Evolutionary conservation across 2,329 filamentous ascomycete genomes (phyloP).

Genomic region (Penicillium palitans): DNA sequence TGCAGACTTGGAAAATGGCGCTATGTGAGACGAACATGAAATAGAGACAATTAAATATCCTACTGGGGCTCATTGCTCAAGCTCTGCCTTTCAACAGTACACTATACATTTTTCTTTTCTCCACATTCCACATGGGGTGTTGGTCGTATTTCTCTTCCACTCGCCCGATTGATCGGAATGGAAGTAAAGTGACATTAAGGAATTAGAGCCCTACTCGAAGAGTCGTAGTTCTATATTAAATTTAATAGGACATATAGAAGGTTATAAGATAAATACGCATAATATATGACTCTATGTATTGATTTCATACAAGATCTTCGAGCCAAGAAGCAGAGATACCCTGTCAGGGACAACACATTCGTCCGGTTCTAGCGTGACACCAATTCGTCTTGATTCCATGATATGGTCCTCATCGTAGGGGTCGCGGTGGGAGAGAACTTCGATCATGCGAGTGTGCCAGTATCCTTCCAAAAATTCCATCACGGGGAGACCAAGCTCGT

Average conservation of each 20-base stretch:
- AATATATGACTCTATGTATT: not conserved
- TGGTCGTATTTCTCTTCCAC: not conserved
- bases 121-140: not conserved
- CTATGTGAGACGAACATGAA: not conserved
- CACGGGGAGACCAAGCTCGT: constrained; percentile 1
- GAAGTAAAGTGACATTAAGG: not conserved
- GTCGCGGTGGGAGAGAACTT: not conserved
- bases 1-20: not conserved
- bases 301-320: no score
- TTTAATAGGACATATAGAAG: not conserved
- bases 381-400: not conserved
- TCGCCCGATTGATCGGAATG: not conserved
- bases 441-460: constrained; percentile 4
- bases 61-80: not conserved
- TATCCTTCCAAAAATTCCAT: constrained; percentile 4
- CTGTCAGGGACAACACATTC: not conserved
- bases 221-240: no score
- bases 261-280: not conserved
- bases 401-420: not conserved
- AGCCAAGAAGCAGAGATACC: not conserved
- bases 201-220: no score
- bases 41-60: not conserved
- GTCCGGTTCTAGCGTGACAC: not conserved
- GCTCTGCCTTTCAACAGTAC: no score
- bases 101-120: not conserved